Base-by-base conservation (phyloP, 768 basidiomycete species). In the Macrolepiota dolichaula region DNA sequence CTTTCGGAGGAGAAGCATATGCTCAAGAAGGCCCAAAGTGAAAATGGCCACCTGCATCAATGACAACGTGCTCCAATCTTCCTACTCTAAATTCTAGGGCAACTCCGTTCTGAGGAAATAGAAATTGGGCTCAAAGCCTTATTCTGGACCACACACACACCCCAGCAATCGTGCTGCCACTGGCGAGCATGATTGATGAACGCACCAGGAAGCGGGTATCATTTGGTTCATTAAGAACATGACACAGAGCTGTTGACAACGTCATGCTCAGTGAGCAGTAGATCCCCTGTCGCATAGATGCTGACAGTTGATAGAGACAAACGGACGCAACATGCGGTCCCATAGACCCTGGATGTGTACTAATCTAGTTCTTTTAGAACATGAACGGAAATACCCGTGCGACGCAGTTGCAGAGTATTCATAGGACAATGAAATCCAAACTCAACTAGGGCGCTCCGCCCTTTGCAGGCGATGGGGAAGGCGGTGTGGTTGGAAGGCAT, bases 1-100 rank as follows among this genome's bases (percentile, higher is more conserved):
- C 49, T 59, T 51, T 24, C 49, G 52, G 51, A 22, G 57, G 44
- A 35, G 37, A 60, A 53, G 59, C 53, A 55, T 46, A 49, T 61
- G 53, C 51, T 52, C 44, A 52, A 46, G 44, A 57, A 53, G 35
- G 47, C 47, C 32, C 13, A 58, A 44, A 51, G 50, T 32, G 38
- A 59, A 59, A 59, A 36, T 51, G 29, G 49, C 56, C 56, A 49
- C 37, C 32, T 37, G 27, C 9, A 37, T 49, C 56, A 49, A 40
- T 38, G 51, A 51, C 44, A 59, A 25, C 29, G 32, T 61, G 59
- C 52, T 47, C 15, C 53, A 47, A 37, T 22, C 44, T 25, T 53
- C 51, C 44, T 36, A 32, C 19, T 13, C 19, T 53, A 22, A 47
- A 52, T 53, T 54, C 19, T 19, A 37, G 46, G 42, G 36, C 36